Conservation (phyloP, 1,284 basidiomycete genomes). For the Stygiomarasmius scandens region DNA sequence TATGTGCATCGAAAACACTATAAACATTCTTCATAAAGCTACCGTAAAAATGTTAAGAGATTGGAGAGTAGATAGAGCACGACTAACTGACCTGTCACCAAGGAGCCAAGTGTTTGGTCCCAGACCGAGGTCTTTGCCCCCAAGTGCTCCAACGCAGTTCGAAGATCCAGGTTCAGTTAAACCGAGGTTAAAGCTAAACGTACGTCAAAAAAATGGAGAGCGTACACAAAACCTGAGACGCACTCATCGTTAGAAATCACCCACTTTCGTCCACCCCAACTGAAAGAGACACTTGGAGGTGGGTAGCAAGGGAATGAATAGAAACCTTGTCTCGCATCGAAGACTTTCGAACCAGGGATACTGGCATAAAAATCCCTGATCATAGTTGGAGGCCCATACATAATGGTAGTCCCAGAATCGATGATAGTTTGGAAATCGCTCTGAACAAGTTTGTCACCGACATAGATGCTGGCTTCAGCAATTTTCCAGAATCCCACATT, state of each 20-base stretch:
- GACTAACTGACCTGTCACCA: not conserved
- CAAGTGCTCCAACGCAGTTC: constrained; percentile 28
- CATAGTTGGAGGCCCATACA: constrained; percentile 13
- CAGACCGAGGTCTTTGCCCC: constrained; percentile 20
- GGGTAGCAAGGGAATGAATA: constrained; percentile 33
- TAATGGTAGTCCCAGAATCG: constrained; percentile 15
- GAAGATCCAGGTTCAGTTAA: constrained; percentile 17
- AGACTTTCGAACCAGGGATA: constrained; percentile 6
- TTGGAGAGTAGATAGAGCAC: not conserved
- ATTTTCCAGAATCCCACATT: constrained; percentile 14
- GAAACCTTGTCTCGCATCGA: constrained; percentile 25
- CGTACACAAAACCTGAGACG: not conserved
- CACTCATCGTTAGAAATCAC: constrained; percentile 15
- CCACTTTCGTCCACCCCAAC: constrained; percentile 26
- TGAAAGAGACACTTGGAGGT: constrained; percentile 26
- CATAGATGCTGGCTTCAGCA: constrained; percentile 4
- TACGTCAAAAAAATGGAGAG: not conserved
- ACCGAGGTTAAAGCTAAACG: constrained; percentile 28
- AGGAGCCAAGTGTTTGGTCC: constrained; percentile 34
- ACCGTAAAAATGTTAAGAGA: not conserved
- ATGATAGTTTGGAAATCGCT: constrained; percentile 12
- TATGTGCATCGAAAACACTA: constrained; percentile 36
- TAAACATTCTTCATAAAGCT: constrained; percentile 25
- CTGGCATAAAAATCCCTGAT: constrained; percentile 10
- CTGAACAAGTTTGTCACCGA: not conserved